Percentiles rank a stretch among this genome's conserved stretches.
Evolutionary conservation across 2,329 filamentous ascomycete species (phyloP).

Genomic region (Arthrinium phaeospermum): DNA sequence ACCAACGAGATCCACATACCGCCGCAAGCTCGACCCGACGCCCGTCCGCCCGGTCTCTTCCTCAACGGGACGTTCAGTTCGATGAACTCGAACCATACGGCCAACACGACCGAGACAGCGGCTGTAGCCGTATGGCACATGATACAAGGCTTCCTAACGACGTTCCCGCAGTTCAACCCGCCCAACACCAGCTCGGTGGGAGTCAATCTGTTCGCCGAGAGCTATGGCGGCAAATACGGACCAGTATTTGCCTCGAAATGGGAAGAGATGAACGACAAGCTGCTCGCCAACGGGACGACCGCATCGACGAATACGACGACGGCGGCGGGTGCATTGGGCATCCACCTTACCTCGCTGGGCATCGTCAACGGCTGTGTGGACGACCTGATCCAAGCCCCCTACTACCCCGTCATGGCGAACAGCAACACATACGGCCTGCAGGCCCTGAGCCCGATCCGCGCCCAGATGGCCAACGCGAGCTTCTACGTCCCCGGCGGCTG

Average conservation of each 20-base stretch:
- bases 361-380: conserved; percentile 77
- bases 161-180: conserved; percentile 44
- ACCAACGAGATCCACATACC: conserved; percentile 41
- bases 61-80: conserved; percentile 37
- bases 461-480: conserved; percentile 50
- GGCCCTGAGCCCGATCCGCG: conserved; percentile 58
- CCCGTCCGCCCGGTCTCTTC: conserved; percentile 32
- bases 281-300: conserved; percentile 54
- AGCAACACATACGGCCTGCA: conserved; percentile 71
- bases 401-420: conserved; percentile 61
- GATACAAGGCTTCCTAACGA: conserved; percentile 52
- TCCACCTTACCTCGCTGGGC: conserved; percentile 67
- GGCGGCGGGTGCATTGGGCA: conserved; percentile 46
- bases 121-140: conserved; percentile 67
- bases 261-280: conserved; percentile 64
- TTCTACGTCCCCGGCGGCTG: conserved; percentile 48
- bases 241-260: conserved; percentile 51
- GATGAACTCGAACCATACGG: conserved; percentile 35
- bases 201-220: conserved; percentile 56
- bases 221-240: conserved; percentile 27
- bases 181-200: conserved; percentile 42
- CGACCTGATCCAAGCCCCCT: conserved; percentile 63
- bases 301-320: conserved; percentile 43
- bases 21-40: conserved; percentile 33
- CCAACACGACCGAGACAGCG: conserved; percentile 43